phyloP scores from a whole-genome alignment of 768 basidiomycete genomes.

The Hypsizygus marmoreus region DNA sequence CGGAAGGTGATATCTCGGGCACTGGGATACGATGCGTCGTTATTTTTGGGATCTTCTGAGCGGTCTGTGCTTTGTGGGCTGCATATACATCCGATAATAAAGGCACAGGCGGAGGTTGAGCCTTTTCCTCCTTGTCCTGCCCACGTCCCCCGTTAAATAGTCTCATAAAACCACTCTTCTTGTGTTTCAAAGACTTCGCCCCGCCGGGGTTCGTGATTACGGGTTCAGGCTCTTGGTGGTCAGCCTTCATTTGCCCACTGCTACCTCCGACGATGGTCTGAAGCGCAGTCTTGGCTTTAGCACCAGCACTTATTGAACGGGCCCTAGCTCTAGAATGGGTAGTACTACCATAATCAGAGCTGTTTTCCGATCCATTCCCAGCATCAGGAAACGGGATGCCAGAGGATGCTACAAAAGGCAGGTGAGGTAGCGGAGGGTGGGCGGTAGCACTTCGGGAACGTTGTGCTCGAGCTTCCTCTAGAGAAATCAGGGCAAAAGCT shows the following conservation, averaged over 20 bases:
- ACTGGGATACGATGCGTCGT: constrained; percentile 42
- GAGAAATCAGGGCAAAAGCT: constrained; percentile 66
- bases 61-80: constrained; percentile 26
- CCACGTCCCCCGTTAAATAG: constrained; percentile 62
- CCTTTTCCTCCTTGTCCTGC: constrained; percentile 49
- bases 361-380: constrained; percentile 28
- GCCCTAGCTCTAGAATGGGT: constrained; percentile 39
- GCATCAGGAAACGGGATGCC: constrained; percentile 33
- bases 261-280: constrained; percentile 41
- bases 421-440: constrained; percentile 25
- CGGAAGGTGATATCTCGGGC: constrained; percentile 39
- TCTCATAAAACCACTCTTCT: constrained; percentile 82
- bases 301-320: constrained; percentile 64
- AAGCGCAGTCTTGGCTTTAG: constrained; percentile 51
- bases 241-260: constrained; percentile 37
- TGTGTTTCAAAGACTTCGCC: constrained; percentile 66
- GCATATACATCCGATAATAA: constrained; percentile 41
- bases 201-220: constrained; percentile 25
- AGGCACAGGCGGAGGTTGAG: constrained; percentile 59
- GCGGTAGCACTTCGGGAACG: constrained; percentile 56
- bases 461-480: constrained; percentile 79
- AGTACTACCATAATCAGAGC: constrained; percentile 24
- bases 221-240: constrained; percentile 45
- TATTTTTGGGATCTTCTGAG: constrained; percentile 25
- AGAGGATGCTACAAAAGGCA: constrained; percentile 22